Conservation (phyloP, 495 filamentous ascomycete species). For the Lindgomyces ingoldianus region DNA sequence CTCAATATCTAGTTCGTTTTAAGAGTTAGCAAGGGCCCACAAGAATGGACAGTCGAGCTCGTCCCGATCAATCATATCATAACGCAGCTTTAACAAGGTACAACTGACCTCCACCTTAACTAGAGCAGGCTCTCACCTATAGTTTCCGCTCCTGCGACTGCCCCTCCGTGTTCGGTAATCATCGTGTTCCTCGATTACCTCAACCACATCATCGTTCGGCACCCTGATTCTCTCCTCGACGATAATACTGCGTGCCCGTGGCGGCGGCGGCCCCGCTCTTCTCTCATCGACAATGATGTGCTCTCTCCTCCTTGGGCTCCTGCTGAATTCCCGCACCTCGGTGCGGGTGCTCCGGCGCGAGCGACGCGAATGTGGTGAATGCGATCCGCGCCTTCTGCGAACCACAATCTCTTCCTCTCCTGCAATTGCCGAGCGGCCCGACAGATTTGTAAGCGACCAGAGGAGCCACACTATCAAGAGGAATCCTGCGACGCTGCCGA, state of each 20-base stretch:
- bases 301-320: conserved; percentile 31
- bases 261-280: conserved; percentile 27
- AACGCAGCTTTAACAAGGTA: background rate
- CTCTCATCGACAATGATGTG: conserved; percentile 37
- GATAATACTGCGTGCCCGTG: conserved; percentile 41
- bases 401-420: conserved; percentile 39
- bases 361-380: conserved; percentile 19
- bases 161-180: conserved; percentile 39
- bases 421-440: conserved; percentile 13
- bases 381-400: conserved; percentile 24
- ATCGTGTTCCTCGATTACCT: conserved; percentile 49
- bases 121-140: too few relatives aligned
- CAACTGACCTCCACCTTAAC: too few relatives aligned
- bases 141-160: conserved; percentile 38
- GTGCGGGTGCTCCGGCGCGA: conserved; percentile 37
- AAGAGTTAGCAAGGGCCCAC: too few relatives aligned
- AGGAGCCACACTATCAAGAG: conserved; percentile 73
- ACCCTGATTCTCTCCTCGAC: conserved; percentile 45
- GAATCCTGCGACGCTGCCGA: conserved; percentile 83
- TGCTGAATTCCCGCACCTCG: conserved; percentile 42
- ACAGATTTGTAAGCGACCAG: conserved; percentile 44
- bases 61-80: too few relatives aligned
- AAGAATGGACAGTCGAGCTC: too few relatives aligned
- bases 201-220: conserved; percentile 48
- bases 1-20: too few relatives aligned